phyloP scores from a whole-genome alignment of 2,329 filamentous ascomycete species.

The Leptographium radiaticola region DNA sequence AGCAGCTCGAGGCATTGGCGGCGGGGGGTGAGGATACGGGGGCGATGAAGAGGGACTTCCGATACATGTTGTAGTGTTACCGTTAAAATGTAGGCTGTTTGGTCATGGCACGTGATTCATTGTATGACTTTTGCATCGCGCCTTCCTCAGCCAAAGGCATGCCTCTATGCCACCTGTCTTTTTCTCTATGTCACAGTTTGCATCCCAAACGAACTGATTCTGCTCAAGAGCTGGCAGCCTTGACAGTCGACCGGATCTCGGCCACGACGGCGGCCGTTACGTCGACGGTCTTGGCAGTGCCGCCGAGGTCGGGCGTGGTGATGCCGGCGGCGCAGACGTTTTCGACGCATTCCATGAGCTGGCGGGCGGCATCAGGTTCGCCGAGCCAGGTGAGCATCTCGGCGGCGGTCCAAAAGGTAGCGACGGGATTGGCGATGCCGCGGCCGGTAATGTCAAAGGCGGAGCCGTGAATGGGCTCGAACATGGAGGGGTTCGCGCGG shows the following conservation, averaged over 20 bases:
- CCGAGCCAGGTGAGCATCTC: slow-evolving; percentile 43
- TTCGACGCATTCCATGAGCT: slow-evolving; percentile 35
- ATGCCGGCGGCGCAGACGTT: slow-evolving; percentile 32
- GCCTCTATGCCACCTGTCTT: too few species aligned
- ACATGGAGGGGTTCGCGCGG: slow-evolving; percentile 37
- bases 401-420: slow-evolving; percentile 38
- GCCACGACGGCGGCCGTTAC: slow-evolving; percentile 12
- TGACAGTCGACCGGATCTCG: neutral
- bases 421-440: slow-evolving; percentile 39
- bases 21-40: too few species aligned
- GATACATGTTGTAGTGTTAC: too few species aligned
- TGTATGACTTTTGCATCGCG: too few species aligned
- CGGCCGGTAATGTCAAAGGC: slow-evolving; percentile 42
- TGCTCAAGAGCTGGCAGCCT: too few species aligned
- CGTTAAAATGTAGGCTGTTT: too few species aligned
- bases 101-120: too few species aligned
- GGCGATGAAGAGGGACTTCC: too few species aligned
- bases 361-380: slow-evolving; percentile 30
- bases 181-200: too few species aligned
- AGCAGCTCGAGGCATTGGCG: too few species aligned
- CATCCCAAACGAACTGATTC: too few species aligned
- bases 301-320: slow-evolving; percentile 38
- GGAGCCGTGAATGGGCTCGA: slow-evolving; percentile 43
- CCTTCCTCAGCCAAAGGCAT: too few species aligned
- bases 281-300: slow-evolving; percentile 15